phyloP scores from a whole-genome alignment of 768 basidiomycete species.

The Leccinellum albellum region DNA sequence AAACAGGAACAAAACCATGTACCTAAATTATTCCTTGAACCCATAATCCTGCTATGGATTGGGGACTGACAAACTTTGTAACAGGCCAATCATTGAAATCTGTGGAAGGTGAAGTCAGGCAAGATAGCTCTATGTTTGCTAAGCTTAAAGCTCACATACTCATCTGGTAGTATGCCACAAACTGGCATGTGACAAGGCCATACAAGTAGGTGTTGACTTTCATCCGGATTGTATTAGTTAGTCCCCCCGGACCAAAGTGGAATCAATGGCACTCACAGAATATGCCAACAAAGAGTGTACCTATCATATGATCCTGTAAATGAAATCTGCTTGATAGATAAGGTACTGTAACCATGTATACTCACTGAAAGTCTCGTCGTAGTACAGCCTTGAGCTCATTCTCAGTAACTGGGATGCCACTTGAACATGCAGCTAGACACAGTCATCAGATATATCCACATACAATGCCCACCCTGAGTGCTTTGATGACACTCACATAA shows the following conservation, averaged over 20 bases:
- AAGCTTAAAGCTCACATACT: neutral
- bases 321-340: neutral
- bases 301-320: neutral
- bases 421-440: neutral
- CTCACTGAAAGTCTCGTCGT: conserved; percentile 5
- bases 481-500: too few relatives aligned
- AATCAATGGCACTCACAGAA: neutral
- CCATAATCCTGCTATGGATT: neutral
- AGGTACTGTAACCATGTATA: neutral
- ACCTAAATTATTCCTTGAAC: neutral
- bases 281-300: neutral
- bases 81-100: neutral
- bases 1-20: neutral
- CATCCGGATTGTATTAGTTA: too few relatives aligned
- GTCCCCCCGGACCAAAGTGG: neutral
- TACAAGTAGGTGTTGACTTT: conserved; percentile 34
- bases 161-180: conserved; percentile 35
- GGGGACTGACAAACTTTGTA: neutral
- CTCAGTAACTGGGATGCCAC: neutral
- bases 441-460: too few relatives aligned
- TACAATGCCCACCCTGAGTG: too few relatives aligned
- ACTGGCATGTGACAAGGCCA: conserved; percentile 43
- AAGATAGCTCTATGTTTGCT: neutral
- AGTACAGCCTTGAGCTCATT: neutral
- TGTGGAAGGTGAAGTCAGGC: neutral